Base-by-base conservation (phyloP, 805 yeast species). In the Blastobotrys parvus region DNA sequence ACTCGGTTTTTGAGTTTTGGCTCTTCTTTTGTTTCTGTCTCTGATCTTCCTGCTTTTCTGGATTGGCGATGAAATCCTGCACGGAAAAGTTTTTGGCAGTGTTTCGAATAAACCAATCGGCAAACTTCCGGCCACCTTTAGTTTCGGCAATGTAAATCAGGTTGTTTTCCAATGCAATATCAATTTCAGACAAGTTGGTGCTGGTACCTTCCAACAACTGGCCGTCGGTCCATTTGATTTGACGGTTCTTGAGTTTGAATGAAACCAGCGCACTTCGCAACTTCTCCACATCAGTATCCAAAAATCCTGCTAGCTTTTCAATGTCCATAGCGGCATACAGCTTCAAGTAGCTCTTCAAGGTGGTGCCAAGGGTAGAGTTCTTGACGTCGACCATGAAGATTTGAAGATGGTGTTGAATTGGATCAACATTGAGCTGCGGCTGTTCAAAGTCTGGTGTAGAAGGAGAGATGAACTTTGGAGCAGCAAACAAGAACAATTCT, bases 71-170 rank as follows among this genome's bases (percentile, higher is more conserved):
- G 40, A 45, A 54, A 38, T 71, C 75, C 53, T 68, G 72, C n/a
- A 66, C 68, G 38, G 61, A 58, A 45, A 68, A 67, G 57, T 70
- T 69, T 59, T 68, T 71, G 46, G 56, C 56, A 22, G 72, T 65
- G 59, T 71, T 71, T 53, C 75, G 64, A 39, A 71, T 58, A 45
- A 71, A 71, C 76, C 75, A 71, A 50, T 72, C 74, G 35, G 71
- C 70, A 50, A 67, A 71, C 56, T 66, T 67, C 48, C 74, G 60
- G 16, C 70, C 70, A 30, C 62, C 61, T 52, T 69, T 69, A 37
- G 66, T 59, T 55, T 71, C 74, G 41, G 70, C 62, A 38, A 71
- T 69, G 48, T 68, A 67, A 43, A 71, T 61, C 36, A 67, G 46
- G 44, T 67, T 73, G 44, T 60, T 62, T 21, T 63, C 63, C 23